These are phyloP conservation scores for Escallonia rubra DNA, from an alignment of 129 eudicot genomes.

Conservation along the genomic window DNA sequence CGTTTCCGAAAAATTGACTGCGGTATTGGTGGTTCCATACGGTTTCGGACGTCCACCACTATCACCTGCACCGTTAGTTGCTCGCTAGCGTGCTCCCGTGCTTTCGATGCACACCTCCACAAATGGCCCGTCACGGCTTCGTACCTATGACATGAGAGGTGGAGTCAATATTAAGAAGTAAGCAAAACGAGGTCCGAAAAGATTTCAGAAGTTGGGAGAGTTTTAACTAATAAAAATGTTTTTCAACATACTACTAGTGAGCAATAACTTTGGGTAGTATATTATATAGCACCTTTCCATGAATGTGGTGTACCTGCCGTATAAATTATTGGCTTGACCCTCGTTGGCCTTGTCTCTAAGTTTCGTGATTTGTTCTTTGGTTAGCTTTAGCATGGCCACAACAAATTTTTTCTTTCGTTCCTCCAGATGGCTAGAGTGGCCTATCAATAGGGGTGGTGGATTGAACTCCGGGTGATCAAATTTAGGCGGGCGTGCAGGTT, in stretches of 20 bases:
- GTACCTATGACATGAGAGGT: neutral
- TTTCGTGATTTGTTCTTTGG: too few relatives aligned
- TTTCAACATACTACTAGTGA: too few relatives aligned
- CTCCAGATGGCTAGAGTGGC: neutral
- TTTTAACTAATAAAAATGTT: too few relatives aligned
- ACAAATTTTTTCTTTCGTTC: neutral
- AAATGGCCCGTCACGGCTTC: constrained; percentile 19
- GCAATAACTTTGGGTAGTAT: too few relatives aligned
- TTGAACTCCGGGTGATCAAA: neutral
- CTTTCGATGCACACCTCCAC: constrained; percentile 23
- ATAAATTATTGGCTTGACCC: too few relatives aligned
- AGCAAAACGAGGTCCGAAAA: too few relatives aligned
- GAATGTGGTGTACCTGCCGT: too few relatives aligned
- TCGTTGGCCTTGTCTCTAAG: neutral
- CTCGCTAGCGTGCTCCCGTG: constrained; percentile 7
- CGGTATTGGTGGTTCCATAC: constrained; percentile 17
- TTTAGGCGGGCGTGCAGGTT: neutral
- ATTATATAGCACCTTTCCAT: too few relatives aligned
- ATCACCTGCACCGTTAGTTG: constrained; percentile 4
- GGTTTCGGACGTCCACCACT: constrained; percentile 6
- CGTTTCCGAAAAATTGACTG: constrained; percentile 16
- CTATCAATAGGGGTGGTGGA: neutral
- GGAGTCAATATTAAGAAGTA: too few relatives aligned
- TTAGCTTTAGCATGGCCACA: neutral
- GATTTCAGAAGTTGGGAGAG: too few relatives aligned